phyloP scores from a whole-genome alignment of 2,329 filamentous ascomycete genomes.

The Fragosphaeria purpurea region DNA sequence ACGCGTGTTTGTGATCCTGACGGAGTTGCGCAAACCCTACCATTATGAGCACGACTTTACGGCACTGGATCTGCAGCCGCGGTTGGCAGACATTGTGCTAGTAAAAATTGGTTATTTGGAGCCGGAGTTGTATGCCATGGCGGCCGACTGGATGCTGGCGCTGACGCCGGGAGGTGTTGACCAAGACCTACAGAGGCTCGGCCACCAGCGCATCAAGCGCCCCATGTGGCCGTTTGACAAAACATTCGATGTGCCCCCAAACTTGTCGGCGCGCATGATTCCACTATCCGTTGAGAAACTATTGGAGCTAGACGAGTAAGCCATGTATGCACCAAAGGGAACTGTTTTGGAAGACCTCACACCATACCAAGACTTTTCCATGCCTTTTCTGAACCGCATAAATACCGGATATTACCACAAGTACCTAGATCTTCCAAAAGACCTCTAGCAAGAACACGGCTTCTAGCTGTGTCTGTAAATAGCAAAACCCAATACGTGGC shows the following conservation, averaged over 20 bases:
- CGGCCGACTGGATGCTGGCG: constrained; percentile 42
- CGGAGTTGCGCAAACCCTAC: constrained; percentile 42
- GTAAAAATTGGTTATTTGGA: constrained; percentile 48
- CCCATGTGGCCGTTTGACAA: constrained; percentile 31
- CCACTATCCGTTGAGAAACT: constrained; percentile 6
- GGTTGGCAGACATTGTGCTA: constrained; percentile 38
- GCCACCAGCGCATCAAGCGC: constrained; percentile 35
- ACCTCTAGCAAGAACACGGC: too few species aligned
- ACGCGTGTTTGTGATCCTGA: constrained; percentile 40
- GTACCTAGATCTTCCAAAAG: too few species aligned
- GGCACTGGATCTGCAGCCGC: constrained; percentile 34
- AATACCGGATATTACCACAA: too few species aligned
- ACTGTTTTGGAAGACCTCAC: too few species aligned
- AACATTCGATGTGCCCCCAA: constrained; percentile 11
- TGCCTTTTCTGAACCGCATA: too few species aligned
- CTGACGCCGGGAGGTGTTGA: constrained; percentile 45
- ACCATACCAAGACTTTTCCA: too few species aligned
- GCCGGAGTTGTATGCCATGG: constrained; percentile 44
- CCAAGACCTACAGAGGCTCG: constrained; percentile 38
- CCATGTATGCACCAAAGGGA: too few species aligned
- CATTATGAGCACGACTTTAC: constrained; percentile 43
- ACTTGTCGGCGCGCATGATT: constrained; percentile 16
- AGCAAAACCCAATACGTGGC: too few species aligned
- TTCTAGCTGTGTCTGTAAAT: too few species aligned
- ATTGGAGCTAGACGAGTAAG: too few species aligned